A percentile compares a stretch with the other conserved stretches of the same genome.
phyloP scores from a whole-genome alignment of 2,329 filamentous ascomycete species.

The Clonostachys rhizophaga region DNA sequence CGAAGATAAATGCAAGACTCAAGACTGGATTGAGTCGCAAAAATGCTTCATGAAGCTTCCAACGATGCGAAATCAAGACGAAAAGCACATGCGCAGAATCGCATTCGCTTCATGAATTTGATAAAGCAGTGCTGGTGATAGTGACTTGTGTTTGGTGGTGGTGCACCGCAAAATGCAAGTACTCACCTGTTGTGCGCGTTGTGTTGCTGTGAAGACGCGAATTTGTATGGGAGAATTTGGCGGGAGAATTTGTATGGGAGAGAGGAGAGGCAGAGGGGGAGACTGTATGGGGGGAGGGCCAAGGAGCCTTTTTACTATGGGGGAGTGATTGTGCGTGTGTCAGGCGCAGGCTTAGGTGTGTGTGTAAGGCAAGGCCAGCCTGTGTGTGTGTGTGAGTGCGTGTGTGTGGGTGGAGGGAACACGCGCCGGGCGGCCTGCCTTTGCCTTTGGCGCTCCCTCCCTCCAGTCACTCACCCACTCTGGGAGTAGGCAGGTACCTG shows the following conservation, averaged over 20 bases:
- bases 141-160: slow-evolving; percentile 13
- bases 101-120: neutral
- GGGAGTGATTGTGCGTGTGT: slow-evolving; percentile 51
- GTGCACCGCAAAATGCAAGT: slow-evolving; percentile 30
- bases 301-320: slow-evolving; percentile 62
- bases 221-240: slow-evolving; percentile 39
- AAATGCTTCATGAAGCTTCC: neutral
- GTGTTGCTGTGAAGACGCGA: slow-evolving; percentile 37
- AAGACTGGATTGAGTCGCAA: neutral
- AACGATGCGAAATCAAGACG: neutral
- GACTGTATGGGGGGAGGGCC: slow-evolving; percentile 49
- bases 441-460: too few species aligned
- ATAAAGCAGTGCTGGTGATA: slow-evolving; percentile 8
- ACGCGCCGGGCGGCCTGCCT: too few species aligned
- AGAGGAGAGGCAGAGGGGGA: slow-evolving; percentile 46
- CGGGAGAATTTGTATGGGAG: slow-evolving; percentile 50
- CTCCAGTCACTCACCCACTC: neutral
- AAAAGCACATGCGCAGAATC: slow-evolving; percentile 1
- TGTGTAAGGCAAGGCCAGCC: too few species aligned
- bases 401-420: too few species aligned
- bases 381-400: too few species aligned
- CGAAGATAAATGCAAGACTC: neutral
- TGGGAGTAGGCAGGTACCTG: neutral
- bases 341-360: too few species aligned
- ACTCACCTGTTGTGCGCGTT: slow-evolving; percentile 45